Conservation (phyloP, 73 alveolate genomes). For the Paramecium pentaurelia region DNA sequence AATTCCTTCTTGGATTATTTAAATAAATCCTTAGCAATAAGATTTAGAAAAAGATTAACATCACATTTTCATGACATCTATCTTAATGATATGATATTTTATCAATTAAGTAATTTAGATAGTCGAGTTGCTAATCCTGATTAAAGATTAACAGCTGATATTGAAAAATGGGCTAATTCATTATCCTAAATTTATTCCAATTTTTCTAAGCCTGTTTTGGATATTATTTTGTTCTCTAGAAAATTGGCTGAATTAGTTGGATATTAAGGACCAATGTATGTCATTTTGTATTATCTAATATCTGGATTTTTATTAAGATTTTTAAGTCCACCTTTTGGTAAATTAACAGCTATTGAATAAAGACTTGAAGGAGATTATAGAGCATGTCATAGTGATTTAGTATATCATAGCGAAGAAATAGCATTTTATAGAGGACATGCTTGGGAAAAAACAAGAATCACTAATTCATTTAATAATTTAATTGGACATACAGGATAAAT, state of each 20-base stretch:
- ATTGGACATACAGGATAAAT: constrained; percentile 70
- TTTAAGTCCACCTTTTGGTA: constrained; percentile 90
- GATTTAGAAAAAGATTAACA: constrained; percentile 81
- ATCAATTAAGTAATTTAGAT: constrained; percentile 81
- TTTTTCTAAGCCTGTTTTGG: constrained; percentile 86
- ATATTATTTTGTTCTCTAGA: constrained; percentile 82
- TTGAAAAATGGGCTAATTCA: constrained; percentile 87
- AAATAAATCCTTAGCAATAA: constrained; percentile 74
- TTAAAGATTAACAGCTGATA: constrained; percentile 83
- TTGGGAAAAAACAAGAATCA: constrained; percentile 82
- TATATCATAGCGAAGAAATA: constrained; percentile 86
- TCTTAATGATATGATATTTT: constrained; percentile 80
- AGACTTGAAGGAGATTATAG: constrained; percentile 90
- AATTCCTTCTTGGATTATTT: constrained; percentile 80
- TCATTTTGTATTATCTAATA: constrained; percentile 64
- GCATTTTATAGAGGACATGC: constrained; percentile 86
- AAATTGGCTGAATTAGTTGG: constrained; percentile 89
- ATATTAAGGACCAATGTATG: constrained; percentile 85
- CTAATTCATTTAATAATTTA: constrained; percentile 65
- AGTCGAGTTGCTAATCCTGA: constrained; percentile 86
- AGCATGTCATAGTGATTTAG: constrained; percentile 80
- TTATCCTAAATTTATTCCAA: constrained; percentile 78
- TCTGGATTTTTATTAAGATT: constrained; percentile 78
- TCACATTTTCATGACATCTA: constrained; percentile 73
- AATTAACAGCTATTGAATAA: constrained; percentile 81